These are phyloP conservation scores for Mariannaea sp. DNA, from an alignment of 2,329 filamentous ascomycete genomes.

Conservation along the genomic window DNA sequence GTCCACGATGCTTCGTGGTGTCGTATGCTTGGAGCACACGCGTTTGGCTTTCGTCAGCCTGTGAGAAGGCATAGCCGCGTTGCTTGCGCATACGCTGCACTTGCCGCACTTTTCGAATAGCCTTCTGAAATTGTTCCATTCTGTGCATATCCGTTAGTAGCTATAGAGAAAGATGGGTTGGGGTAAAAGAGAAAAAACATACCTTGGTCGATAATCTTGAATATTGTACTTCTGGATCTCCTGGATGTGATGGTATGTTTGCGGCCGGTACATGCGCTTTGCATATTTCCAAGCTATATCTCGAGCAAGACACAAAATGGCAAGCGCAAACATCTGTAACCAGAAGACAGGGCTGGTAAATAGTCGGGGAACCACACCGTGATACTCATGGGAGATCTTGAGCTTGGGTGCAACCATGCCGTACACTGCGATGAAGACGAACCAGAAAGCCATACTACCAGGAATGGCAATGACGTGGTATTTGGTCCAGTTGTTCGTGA, in stretches of 20 bases:
- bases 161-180: neutral
- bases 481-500: slow-evolving; percentile 99
- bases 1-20: slow-evolving; percentile 87
- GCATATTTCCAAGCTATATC: slow-evolving; percentile 97
- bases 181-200: slow-evolving; percentile 42
- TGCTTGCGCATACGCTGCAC: slow-evolving; percentile 99
- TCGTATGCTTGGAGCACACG: slow-evolving; percentile 96
- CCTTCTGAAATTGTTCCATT: slow-evolving; percentile 99
- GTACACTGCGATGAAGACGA: slow-evolving; percentile 87
- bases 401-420: slow-evolving; percentile 83
- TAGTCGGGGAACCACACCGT: slow-evolving; percentile 79
- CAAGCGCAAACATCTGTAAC: slow-evolving; percentile 82
- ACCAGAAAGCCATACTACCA: slow-evolving; percentile 89
- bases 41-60: slow-evolving; percentile 95
- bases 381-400: slow-evolving; percentile 80
- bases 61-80: slow-evolving; percentile 95
- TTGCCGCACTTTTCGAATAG: slow-evolving; percentile 96
- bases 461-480: slow-evolving; percentile 96
- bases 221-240: slow-evolving; percentile 99
- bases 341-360: slow-evolving; percentile 88
- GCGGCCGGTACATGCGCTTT: slow-evolving; percentile 95
- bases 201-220: slow-evolving; percentile 96
- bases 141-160: slow-evolving; percentile 49
- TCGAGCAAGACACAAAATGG: slow-evolving; percentile 79
- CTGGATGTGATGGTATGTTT: slow-evolving; percentile 97